These are phyloP conservation scores for Penicillium sp. DNA, from an alignment of 2,329 filamentous ascomycete species.

Conservation along the genomic window DNA sequence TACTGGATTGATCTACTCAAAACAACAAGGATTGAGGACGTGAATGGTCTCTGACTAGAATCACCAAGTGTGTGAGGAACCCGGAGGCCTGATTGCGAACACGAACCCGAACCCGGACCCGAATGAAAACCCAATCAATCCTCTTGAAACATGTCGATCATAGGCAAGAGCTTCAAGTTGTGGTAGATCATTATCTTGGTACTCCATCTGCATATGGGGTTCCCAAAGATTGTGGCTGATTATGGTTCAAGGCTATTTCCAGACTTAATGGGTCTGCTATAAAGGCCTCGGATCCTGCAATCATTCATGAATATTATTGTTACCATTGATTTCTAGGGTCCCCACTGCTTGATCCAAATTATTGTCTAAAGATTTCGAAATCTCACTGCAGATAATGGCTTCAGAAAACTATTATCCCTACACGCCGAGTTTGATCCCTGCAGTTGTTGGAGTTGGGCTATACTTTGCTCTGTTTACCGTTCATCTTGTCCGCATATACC, in stretches of 20 bases:
- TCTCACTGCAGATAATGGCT: background rate
- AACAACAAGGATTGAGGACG: too few species aligned
- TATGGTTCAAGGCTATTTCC: background rate
- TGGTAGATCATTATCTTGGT: background rate
- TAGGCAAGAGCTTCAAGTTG: background rate
- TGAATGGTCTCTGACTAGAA: too few species aligned
- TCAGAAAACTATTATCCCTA: slow-evolving; percentile 1
- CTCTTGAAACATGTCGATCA: too few species aligned
- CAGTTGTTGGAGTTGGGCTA: slow-evolving; percentile 6
- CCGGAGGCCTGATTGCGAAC: background rate
- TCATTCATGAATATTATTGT: background rate
- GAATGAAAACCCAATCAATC: background rate
- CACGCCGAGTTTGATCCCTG: slow-evolving; percentile 4
- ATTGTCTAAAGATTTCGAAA: too few species aligned
- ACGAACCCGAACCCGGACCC: background rate
- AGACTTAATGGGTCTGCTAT: background rate
- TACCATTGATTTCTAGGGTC: background rate
- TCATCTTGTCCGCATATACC: slow-evolving; percentile 3
- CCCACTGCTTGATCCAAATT: background rate
- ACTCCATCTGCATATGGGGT: background rate
- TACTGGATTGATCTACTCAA: too few species aligned
- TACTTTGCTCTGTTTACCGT: slow-evolving; percentile 1
- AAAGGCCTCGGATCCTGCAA: background rate
- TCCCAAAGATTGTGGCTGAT: background rate
- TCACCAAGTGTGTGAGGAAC: background rate